These are phyloP conservation scores for Pistacia integerrima DNA, from an alignment of 345 rosid genomes.

Conservation along the genomic window DNA sequence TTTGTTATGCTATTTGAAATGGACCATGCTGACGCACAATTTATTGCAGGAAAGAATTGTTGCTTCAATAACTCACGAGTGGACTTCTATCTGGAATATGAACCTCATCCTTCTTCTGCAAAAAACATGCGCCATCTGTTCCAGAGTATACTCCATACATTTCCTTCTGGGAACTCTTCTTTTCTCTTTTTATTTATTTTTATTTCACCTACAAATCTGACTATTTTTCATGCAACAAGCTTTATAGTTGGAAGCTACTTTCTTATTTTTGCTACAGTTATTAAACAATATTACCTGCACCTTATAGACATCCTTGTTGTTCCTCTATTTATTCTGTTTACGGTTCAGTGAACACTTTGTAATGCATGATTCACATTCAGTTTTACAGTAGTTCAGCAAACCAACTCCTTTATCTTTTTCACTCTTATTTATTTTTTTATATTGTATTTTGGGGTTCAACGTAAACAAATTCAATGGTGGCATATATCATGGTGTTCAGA, in stretches of 20 bases:
- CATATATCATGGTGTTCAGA: background rate
- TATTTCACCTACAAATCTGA: background rate
- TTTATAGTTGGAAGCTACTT: background rate
- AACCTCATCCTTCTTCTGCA: constrained; percentile 89
- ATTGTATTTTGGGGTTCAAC: background rate
- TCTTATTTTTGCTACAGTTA: background rate
- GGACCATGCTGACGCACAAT: background rate
- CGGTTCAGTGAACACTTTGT: background rate
- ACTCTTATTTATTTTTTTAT: background rate
- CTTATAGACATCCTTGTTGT: background rate
- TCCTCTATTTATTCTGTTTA: background rate
- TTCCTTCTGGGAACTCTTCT: constrained; percentile 1
- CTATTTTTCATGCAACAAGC: background rate
- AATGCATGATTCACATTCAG: background rate
- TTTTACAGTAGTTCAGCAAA: background rate
- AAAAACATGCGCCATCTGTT: constrained; percentile 91
- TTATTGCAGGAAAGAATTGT: constrained; percentile 73
- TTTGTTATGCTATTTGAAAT: background rate
- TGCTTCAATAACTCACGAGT: constrained; percentile 73
- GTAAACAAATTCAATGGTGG: background rate
- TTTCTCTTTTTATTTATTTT: background rate
- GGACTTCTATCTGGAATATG: constrained; percentile 69
- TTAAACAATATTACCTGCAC: background rate
- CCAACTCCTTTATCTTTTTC: background rate
- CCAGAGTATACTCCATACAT: constrained; percentile 58